Base-by-base conservation (phyloP, 352 stramenopile species). In the Phytophthora pisi region DNA sequence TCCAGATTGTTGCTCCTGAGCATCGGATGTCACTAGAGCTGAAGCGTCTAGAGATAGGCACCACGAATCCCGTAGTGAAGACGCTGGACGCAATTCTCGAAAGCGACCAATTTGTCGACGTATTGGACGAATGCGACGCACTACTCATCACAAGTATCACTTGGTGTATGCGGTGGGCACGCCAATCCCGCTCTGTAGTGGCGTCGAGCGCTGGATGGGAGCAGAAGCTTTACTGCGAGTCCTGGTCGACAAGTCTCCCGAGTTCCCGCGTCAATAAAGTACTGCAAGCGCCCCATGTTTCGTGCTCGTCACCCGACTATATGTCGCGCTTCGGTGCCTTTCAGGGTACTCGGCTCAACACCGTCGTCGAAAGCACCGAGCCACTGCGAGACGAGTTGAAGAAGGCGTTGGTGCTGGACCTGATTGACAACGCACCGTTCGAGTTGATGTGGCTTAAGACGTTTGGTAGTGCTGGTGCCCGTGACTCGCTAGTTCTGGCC, bases 121-220 rank as follows among this genome's bases (percentile, higher is more conserved):
- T 98, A 7, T 73, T 97, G 18, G 92, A 97, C 74, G 89, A 98
- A 46, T 84, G 77, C 43, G 90, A 97, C 69, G 92, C 93, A 7
- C 54, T 97, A 10, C 77, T 98, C 82, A 92, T 23, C 84, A 97
- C 72, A 82, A 82, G 10, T 97, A 95, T 56, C 90, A 97, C 46
- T 81, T 97, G 11, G 79, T 98, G 36, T 97, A 98, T 61, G 88
- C 90, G 1, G 78, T 95, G 5, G 91, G 91, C 0, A 64, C 43
- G 1, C 66, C 81, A 4, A 64, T 70, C 7, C 57, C 58, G 4
- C 81, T 97, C 6, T 78, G 77, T 24, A 72, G 61, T 40, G 85
- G 86, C 0, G 51, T 74, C 10, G 59, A 81, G 26, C 74, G 90
- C 38, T 94, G 82, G 77, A 69, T 77, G 7, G 78, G 64, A n/a